Percentiles rank a stretch among this genome's conserved stretches.
Evolutionary conservation across 306 rosid genomes (phyloP).

Genomic region (Cicer bijugum): DNA sequence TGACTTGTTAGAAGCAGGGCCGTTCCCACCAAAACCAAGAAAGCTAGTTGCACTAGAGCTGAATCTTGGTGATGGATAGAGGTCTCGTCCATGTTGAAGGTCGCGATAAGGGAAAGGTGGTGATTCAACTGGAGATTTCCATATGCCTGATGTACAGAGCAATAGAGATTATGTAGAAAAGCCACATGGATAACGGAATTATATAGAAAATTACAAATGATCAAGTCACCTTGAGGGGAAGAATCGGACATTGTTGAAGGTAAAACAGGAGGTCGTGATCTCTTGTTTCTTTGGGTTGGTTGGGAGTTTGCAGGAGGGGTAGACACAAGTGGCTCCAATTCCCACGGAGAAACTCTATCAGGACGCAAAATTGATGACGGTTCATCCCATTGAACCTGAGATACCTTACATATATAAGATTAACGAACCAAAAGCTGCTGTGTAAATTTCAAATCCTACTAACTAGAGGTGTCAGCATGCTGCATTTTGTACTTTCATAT

Average conservation of each 20-base stretch:
- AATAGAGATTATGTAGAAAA: conserved; percentile 30
- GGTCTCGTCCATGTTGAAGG: conserved; percentile 65
- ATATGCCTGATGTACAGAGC: conserved; percentile 58
- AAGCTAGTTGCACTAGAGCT: conserved; percentile 61
- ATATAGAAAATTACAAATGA: conserved; percentile 29
- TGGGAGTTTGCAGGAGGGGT: conserved; percentile 68
- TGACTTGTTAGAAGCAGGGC: conserved; percentile 69
- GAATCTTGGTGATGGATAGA: conserved; percentile 70
- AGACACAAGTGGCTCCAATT: conserved; percentile 89
- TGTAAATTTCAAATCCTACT: conserved; percentile 9
- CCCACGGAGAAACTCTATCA: conserved; percentile 96
- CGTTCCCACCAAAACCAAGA: conserved; percentile 71
- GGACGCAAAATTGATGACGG: conserved; percentile 92
- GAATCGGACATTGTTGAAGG: conserved; percentile 70
- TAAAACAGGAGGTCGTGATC: conserved; percentile 76
- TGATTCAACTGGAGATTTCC: conserved; percentile 79
- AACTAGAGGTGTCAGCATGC: conserved; percentile 27
- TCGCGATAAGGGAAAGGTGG: conserved; percentile 66
- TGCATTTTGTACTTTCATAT: conserved; percentile 4
- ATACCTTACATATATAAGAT: conserved; percentile 14
- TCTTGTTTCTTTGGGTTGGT: conserved; percentile 82
- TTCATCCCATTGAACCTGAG: conserved; percentile 99
- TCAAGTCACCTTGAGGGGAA: conserved; percentile 61
- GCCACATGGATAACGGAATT: conserved; percentile 18
- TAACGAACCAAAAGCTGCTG: conserved; percentile 30